A percentile compares a stretch with the other conserved stretches of the same genome.
phyloP scores from a whole-genome alignment of 2,329 filamentous ascomycete species.

The Verticillium isaacii region DNA sequence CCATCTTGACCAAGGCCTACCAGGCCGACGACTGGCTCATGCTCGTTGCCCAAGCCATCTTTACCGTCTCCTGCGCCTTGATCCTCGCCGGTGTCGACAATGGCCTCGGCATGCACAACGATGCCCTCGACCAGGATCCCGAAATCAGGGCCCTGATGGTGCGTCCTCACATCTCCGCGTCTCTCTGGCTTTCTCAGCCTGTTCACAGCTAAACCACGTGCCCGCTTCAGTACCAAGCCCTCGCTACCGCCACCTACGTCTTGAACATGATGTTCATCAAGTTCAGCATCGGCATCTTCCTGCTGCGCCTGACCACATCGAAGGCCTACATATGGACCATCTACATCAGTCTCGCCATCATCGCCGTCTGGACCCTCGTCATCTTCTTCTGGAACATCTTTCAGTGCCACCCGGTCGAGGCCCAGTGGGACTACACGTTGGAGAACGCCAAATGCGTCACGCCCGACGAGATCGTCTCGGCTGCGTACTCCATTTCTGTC shows the following conservation, averaged over 20 bases:
- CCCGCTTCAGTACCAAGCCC: constrained; percentile 39
- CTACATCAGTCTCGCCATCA: constrained; percentile 36
- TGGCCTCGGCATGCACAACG: constrained; percentile 44
- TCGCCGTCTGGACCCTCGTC: constrained; percentile 39
- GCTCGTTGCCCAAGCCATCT: constrained; percentile 40
- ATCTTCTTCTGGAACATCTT: constrained; percentile 50
- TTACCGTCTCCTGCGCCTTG: constrained; percentile 42
- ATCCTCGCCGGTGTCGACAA: constrained; percentile 35
- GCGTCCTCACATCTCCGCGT: neutral
- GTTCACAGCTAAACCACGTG: neutral
- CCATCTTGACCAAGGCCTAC: constrained; percentile 37
- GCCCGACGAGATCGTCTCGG: constrained; percentile 36
- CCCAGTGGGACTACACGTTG: constrained; percentile 50
- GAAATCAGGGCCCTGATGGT: constrained; percentile 44
- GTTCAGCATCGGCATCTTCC: constrained; percentile 48
- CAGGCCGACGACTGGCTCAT: constrained; percentile 51
- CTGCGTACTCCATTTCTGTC: constrained; percentile 46
- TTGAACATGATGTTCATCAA: constrained; percentile 54
- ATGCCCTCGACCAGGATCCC: constrained; percentile 30
- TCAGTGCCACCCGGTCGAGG: constrained; percentile 44
- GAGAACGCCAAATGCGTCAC: constrained; percentile 35
- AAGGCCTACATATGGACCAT: constrained; percentile 44
- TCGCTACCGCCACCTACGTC: constrained; percentile 45
- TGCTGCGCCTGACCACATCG: constrained; percentile 41
- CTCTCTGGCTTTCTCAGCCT: neutral